Percentiles rank a stretch among this genome's conserved stretches.
phyloP scores from a whole-genome alignment of 768 basidiomycete genomes.

The Daedalea quercina region DNA sequence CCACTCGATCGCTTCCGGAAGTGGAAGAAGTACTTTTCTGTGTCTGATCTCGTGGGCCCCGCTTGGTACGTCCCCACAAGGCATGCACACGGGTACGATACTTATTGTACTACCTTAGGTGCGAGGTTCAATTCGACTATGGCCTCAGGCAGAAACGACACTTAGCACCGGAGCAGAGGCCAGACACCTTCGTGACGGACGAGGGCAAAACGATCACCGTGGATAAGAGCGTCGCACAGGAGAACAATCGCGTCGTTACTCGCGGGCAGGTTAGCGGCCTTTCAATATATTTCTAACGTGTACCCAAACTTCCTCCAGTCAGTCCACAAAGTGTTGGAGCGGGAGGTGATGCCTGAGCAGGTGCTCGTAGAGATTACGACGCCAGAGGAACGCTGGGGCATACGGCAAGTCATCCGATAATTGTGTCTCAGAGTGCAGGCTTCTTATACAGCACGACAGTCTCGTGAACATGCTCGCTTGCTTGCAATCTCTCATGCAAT shows the following conservation, averaged over 20 bases:
- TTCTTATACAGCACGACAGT: constrained; percentile 30
- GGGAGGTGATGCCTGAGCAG: constrained; percentile 57
- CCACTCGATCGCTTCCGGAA: constrained; percentile 42
- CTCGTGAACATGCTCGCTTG: constrained; percentile 68
- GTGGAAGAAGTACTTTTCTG: constrained; percentile 39
- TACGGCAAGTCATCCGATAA: constrained; percentile 41
- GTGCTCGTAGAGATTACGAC: constrained; percentile 43
- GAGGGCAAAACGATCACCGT: constrained; percentile 57
- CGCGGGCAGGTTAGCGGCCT: constrained; percentile 41
- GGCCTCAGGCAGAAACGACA: constrained; percentile 54
- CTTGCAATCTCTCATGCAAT: constrained; percentile 42
- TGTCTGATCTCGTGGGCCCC: constrained; percentile 56
- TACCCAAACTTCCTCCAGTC: constrained; percentile 31
- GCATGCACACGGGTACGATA: no score
- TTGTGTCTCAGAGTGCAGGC: no score
- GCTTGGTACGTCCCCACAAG: constrained; percentile 41
- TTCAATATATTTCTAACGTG: neutral
- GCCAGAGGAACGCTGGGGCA: constrained; percentile 72
- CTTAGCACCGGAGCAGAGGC: constrained; percentile 42
- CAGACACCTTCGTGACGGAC: constrained; percentile 46
- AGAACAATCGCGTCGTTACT: constrained; percentile 47
- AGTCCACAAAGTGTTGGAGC: constrained; percentile 74
- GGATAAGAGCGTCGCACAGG: constrained; percentile 39
- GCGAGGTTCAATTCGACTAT: constrained; percentile 76
- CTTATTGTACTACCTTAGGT: constrained; percentile 39